Conservation (phyloP, 805 yeast species). For the Kazachstania viticola region DNA sequence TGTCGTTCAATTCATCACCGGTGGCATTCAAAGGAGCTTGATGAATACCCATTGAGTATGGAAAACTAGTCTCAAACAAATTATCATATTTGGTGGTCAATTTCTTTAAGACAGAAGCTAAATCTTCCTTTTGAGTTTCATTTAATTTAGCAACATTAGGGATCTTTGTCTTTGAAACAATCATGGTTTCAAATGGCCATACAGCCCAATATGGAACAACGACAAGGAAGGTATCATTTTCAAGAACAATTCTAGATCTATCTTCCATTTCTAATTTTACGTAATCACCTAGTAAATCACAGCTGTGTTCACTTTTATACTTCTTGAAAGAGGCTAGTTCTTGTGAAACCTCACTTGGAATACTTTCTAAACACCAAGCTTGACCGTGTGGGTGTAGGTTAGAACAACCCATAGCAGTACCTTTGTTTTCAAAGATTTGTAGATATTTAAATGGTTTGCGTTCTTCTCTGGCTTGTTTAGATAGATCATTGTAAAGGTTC, state of each 20-base stretch:
- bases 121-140: conserved; percentile 37
- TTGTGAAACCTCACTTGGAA: conserved; percentile 55
- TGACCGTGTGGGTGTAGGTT: conserved; percentile 79
- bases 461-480: conserved; percentile 27
- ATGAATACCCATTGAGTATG: conserved; percentile 74
- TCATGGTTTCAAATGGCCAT: conserved; percentile 70
- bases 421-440: conserved; percentile 70
- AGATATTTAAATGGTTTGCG: conserved; percentile 42
- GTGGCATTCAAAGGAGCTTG: conserved; percentile 51
- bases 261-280: conserved; percentile 42
- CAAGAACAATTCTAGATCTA: conserved; percentile 40
- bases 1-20: conserved; percentile 32
- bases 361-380: conserved; percentile 58
- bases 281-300: conserved; percentile 53
- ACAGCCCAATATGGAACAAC: conserved; percentile 76
- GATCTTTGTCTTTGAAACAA: conserved; percentile 45
- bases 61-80: conserved; percentile 56
- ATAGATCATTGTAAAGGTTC: conserved; percentile 35
- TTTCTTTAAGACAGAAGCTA: conserved; percentile 41
- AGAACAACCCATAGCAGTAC: conserved; percentile 73
- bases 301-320: conserved; percentile 33
- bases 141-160: conserved; percentile 38
- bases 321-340: conserved; percentile 42
- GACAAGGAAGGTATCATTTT: conserved; percentile 52
- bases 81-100: conserved; percentile 61